These are phyloP conservation scores for Dioszegia crocea DNA, from an alignment of 768 basidiomycete genomes.

Conservation along the genomic window DNA sequence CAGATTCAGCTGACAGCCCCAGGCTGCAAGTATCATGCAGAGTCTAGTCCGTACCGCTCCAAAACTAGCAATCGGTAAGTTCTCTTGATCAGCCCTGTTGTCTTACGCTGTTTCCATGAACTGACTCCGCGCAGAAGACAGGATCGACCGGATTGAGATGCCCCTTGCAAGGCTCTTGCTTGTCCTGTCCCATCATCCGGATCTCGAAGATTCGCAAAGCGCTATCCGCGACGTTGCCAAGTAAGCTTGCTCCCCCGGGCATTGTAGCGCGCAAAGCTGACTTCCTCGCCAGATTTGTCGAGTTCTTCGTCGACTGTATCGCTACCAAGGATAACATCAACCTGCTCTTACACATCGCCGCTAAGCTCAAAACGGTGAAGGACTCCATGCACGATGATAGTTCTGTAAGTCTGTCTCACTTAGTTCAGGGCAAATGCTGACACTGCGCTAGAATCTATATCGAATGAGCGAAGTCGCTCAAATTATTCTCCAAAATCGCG, in stretches of 20 bases:
- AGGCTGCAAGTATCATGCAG: slow-evolving; percentile 22
- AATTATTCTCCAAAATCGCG: slow-evolving; percentile 70
- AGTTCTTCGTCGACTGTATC: slow-evolving; percentile 77
- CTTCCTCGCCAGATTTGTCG: slow-evolving; percentile 64
- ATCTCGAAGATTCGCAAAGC: slow-evolving; percentile 56
- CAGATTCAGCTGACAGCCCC: background rate
- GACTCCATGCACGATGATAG: slow-evolving; percentile 69
- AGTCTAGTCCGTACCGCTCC: slow-evolving; percentile 5
- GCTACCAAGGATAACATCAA: slow-evolving; percentile 75
- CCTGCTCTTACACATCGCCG: slow-evolving; percentile 74
- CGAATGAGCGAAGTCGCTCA: slow-evolving; percentile 82
- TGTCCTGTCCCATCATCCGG: slow-evolving; percentile 88
- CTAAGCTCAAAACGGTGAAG: slow-evolving; percentile 78
- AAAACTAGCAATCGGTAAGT: slow-evolving; percentile 11
- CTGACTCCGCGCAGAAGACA: slow-evolving; percentile 38
- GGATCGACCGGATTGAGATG: slow-evolving; percentile 69
- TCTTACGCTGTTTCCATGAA: background rate
- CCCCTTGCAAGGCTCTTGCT: slow-evolving; percentile 82
- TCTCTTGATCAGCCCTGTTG: background rate
- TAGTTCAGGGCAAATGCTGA: background rate
- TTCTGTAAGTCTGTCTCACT: background rate
- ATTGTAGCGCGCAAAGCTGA: no score
- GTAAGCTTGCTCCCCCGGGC: slow-evolving; percentile 61
- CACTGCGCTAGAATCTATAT: slow-evolving; percentile 68
- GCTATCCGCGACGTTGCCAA: slow-evolving; percentile 73